Base-by-base conservation (phyloP, 257 asterid species). In the Pogostemon cablin region DNA sequence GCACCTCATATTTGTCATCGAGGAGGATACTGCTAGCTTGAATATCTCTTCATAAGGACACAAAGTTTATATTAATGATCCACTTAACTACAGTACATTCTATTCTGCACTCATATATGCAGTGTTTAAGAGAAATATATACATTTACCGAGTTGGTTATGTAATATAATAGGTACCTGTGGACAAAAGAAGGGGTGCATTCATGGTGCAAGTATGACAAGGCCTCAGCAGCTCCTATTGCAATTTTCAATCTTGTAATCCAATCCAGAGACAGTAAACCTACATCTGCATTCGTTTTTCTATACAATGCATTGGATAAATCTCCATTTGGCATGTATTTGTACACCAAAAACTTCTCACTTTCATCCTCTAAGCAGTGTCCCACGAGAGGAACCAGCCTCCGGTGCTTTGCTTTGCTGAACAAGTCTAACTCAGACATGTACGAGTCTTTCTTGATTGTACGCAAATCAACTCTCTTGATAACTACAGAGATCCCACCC, bases 1-100 rank as follows among this genome's bases (percentile, higher is more conserved):
- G 65, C 59, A 90, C 96, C 79, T 90, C 96, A 54, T 83, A 90
- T 71, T 83, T 82, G 67, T 88, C 91, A 15, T 87, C 95, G 4
- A 90, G 92, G 77, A 90, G 95, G 64, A 90, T 81, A 72, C 92
- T 87, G 83, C 95, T 90, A 48, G 95, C 89, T 86, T 86, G 93
- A 79, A 90, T 69, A 80, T 88, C 93, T 73, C 96, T 90, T 77
- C 80, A 80, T 35, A 72, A 75, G 32, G 7, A 41, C 76, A 69
- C 20, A 65, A 71, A 68, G 4, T 3, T 53, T 25, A 60, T 43
- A 65, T 73, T 60, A 72, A 20, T 47, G 9, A 39, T 4, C 59
- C 44, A 59, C 3, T 3, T 6, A 38, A n/a, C 48, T 48, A 3
- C 34, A 64, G 32, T 46, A 32, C 38, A 54, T 15, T 25, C 42